phyloP scores from a whole-genome alignment of 169 alveolate genomes.

The Pseudocohnilembus persalinus region DNA sequence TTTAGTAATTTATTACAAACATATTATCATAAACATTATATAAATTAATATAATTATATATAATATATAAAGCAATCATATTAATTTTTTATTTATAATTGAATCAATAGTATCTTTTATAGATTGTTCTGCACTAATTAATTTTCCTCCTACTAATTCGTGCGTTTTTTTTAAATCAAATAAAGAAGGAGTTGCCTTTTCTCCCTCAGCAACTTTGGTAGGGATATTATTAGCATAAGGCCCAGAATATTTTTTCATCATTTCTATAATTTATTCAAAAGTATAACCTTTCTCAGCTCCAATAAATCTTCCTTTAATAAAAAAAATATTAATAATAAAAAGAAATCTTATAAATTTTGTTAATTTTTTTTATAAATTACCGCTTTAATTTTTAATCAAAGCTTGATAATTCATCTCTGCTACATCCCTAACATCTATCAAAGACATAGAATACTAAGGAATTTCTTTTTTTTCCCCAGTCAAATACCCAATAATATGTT shows the following conservation, averaged over 20 bases:
- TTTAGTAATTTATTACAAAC: too few relatives aligned
- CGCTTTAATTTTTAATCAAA: neutral
- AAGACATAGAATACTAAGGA: neutral
- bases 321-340: too few relatives aligned
- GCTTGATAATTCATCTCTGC: neutral
- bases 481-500: neutral
- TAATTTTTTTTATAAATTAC: neutral
- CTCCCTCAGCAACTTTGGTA: neutral
- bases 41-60: too few relatives aligned
- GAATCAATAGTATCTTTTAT: neutral
- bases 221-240: neutral
- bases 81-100: too few relatives aligned
- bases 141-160: neutral
- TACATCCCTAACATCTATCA: neutral
- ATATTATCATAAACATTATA: too few relatives aligned
- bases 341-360: neutral
- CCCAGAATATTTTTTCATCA: neutral
- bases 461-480: neutral
- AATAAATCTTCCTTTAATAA: neutral
- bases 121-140: neutral
- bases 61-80: too few relatives aligned
- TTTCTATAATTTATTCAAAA: neutral
- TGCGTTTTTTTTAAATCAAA: neutral
- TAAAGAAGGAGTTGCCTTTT: neutral
- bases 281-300: neutral